Evolutionary conservation across 352 stramenopile species (phyloP), one percentile per base, ranked within the genome.

Genomic region (Aphanomyces astaci): DNA sequence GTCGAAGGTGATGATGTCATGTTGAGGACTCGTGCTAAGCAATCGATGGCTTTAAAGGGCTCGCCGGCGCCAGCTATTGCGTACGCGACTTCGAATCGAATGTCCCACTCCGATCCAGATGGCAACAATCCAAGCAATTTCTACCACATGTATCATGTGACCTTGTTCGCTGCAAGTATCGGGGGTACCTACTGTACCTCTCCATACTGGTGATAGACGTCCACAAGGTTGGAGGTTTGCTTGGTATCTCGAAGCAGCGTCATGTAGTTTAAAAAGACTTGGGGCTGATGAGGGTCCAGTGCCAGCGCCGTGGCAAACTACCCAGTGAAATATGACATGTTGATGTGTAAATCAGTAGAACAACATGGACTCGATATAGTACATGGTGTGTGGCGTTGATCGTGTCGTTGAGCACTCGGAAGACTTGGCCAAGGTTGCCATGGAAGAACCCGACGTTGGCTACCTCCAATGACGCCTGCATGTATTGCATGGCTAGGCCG

Each of bases 71-170:
- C 64, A 2, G 62, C 36, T 0, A 90, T 68, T 13, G 74, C 76
- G 30, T 81, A 86, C 39, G 73, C 78, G 55, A 75, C 84, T 9
- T 74, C 72, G 27, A 83, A 27, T 52, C 78, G 81, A 1, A 66
- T 68, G 4, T 73, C 68, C 48, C 81, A 69, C 2, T 67, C 13
- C 17, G 39, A 15, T 40, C 31, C 45, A 59, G 30, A 10, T 13
- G 24, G 30, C 30, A 32, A 28, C n/a, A n/a, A 10, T 55, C 48
- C 48, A 11, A 36, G 15, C 13, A 59, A 28, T 32, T 33, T 22
- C 51, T 59, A 39, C 0, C 22, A 55, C 25, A 30, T 22, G 48
- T 13, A 10, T 15, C 31, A 11, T 46, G 2, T n/a, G 24, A 66
- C 15, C n/a, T n/a, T n/a, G n/a, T n/a, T n/a, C n/a, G n/a, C n/a